phyloP scores from a whole-genome alignment of 1,284 basidiomycete species.

The Malassezia globosa region DNA sequence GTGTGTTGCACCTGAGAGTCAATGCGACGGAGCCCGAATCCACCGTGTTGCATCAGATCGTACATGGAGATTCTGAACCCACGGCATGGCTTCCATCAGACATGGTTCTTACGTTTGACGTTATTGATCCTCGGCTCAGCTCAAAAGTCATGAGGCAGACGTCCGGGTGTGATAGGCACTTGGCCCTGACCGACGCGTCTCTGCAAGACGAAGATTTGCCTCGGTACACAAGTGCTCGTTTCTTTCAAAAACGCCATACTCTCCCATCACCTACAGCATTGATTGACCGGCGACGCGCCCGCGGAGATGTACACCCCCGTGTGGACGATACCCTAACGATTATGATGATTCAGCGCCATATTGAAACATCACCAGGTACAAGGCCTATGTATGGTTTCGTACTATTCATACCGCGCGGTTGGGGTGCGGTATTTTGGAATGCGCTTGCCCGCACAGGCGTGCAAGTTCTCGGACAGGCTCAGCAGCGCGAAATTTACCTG shows the following conservation, averaged over 20 bases:
- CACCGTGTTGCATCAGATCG: neutral
- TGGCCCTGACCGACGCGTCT: neutral
- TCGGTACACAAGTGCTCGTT: neutral
- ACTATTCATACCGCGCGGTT: conserved; percentile 39
- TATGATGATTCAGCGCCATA: neutral
- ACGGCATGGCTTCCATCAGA: neutral
- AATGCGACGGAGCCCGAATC: neutral
- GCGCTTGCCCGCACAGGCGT: conserved; percentile 33
- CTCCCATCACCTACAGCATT: neutral
- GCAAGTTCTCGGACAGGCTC: conserved; percentile 32
- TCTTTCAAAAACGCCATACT: neutral
- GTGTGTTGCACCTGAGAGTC: conserved; percentile 19
- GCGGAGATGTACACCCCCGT: neutral
- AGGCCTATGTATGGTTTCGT: conserved; percentile 19
- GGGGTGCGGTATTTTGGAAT: conserved; percentile 37
- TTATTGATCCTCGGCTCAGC: conserved; percentile 35
- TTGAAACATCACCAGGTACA: neutral
- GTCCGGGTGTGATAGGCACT: too few species aligned
- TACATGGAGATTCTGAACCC: neutral
- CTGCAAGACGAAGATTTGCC: neutral
- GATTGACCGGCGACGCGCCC: conserved; percentile 31
- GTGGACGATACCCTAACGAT: conserved; percentile 9
- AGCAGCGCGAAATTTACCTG: conserved; percentile 27
- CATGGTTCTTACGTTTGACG: conserved; percentile 17
- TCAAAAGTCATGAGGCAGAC: neutral